Conservation (phyloP, 2,329 filamentous ascomycete species). For the Botrytis byssoidea region DNA sequence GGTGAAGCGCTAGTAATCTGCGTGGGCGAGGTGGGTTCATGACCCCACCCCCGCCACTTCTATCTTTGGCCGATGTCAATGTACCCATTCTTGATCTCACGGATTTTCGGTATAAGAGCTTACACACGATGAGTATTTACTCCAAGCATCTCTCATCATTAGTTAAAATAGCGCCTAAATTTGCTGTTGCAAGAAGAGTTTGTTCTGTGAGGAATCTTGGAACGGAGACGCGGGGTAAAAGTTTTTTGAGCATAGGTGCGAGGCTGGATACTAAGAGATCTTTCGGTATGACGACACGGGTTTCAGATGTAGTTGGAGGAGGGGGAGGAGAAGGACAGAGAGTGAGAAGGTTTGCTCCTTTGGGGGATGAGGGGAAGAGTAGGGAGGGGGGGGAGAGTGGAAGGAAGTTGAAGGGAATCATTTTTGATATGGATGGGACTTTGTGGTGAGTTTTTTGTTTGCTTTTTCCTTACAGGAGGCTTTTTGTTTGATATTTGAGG, state of each 20-base stretch:
- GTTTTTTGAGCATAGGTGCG: background rate
- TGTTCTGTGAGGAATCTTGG: background rate
- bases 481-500: background rate
- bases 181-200: background rate
- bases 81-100: background rate
- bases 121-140: background rate
- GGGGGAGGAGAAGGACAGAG: background rate
- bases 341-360: slow-evolving; percentile 54
- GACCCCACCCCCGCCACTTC: background rate
- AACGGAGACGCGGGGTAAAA: background rate
- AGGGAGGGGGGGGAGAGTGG: slow-evolving; percentile 21
- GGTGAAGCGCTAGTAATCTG: background rate
- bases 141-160: background rate
- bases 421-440: slow-evolving; percentile 96
- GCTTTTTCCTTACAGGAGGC: background rate
- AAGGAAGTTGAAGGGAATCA: slow-evolving; percentile 56
- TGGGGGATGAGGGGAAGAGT: slow-evolving; percentile 42
- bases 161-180: background rate
- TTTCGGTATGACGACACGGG: background rate
- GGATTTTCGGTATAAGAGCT: background rate
- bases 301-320: background rate
- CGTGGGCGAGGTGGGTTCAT: background rate
- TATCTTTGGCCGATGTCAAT: background rate
- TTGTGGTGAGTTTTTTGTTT: slow-evolving; percentile 64
- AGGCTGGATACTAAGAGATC: background rate